Base-by-base conservation (phyloP, 1,139 yeast genomes). In the Saccharomyces hybrid region DNA sequence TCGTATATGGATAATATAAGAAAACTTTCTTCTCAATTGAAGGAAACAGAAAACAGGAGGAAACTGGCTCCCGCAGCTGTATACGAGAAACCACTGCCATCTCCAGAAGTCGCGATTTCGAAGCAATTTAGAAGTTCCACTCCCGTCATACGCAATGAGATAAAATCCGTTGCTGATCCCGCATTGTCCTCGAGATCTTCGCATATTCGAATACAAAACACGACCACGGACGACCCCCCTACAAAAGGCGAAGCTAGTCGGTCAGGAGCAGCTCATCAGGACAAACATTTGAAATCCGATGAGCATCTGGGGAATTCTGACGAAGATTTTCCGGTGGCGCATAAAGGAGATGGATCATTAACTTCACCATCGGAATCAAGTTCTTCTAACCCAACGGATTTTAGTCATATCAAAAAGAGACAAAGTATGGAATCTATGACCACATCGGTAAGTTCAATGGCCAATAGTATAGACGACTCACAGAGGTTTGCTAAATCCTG, bases 401-500 rank as follows among this genome's bases (percentile, higher is more conserved):
- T 67, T 52, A 28, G 64, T 6, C 62, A 62, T 49, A 55, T 60
- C 9, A 64, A 60, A 47, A 62, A 61, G 32, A 60, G 62, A n/a
- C 57, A 60, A 29, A 67, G 71, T 52, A 49, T 61, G 41, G 71
- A 68, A 38, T 67, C 71, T 3, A 63, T 67, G 63, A 57, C 65
- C 11, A 67, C 71, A 1, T 67, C 71, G 1, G 67, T 68, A 3
- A 65, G 69, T 28, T 67, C 71, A 5, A 58, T 65, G 56, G 70
- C 65, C 3, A 63, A 65, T 44, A 65, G 64, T 54, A 66, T 68
- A 16, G 69, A 63, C 52, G 71, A 68, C 27, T 65, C 67, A 2
- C 69, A 66, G 53, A 60, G 70, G 38, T 66, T 67, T 57, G 70
- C 68, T 9, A 67, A 67, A 54, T 68, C 71, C 3, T 68, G 71